These are phyloP conservation scores for Cryptomeria japonica DNA, from an alignment of 75 land plant genomes.

Conservation along the genomic window DNA sequence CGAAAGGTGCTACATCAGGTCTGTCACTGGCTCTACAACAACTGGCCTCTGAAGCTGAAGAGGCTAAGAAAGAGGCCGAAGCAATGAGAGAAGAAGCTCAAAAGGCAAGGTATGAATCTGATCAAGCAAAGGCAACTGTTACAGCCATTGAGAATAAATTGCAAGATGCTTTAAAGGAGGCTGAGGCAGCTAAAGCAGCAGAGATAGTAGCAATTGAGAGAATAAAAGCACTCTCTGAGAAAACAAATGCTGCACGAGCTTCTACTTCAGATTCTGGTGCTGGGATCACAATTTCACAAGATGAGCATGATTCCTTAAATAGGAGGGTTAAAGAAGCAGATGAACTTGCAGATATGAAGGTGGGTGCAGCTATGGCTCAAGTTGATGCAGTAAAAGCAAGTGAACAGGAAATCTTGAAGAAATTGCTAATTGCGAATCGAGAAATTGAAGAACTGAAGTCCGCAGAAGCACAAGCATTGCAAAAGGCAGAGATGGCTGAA, in stretches of 20 bases:
- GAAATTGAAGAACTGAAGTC: conserved; percentile 60
- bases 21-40: conserved; percentile 59
- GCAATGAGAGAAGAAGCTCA: conserved; percentile 46
- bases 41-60: conserved; percentile 59
- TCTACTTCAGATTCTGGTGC: conserved; percentile 43
- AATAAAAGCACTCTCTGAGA: conserved; percentile 47
- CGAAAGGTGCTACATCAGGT: conserved; percentile 54
- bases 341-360: conserved; percentile 72
- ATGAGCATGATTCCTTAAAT: conserved; percentile 71
- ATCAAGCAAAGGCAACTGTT: conserved; percentile 35
- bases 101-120: conserved; percentile 53
- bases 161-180: conserved; percentile 49
- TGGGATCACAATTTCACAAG: conserved; percentile 62
- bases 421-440: conserved; percentile 44
- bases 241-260: conserved; percentile 43
- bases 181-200: conserved; percentile 70
- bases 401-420: conserved; percentile 68
- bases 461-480: conserved; percentile 59
- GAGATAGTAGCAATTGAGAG: conserved; percentile 53
- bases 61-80: conserved; percentile 59
- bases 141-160: conserved; percentile 55
- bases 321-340: conserved; percentile 71
- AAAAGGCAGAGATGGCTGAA: conserved; percentile 86
- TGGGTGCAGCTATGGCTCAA: conserved; percentile 86
- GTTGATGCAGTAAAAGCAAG: conserved; percentile 88